A percentile compares a stretch with the other conserved stretches of the same genome.
These are phyloP conservation scores for Eragrostis nindensis DNA, from an alignment of 176 grass and related monocot species.

Conservation along the genomic window DNA sequence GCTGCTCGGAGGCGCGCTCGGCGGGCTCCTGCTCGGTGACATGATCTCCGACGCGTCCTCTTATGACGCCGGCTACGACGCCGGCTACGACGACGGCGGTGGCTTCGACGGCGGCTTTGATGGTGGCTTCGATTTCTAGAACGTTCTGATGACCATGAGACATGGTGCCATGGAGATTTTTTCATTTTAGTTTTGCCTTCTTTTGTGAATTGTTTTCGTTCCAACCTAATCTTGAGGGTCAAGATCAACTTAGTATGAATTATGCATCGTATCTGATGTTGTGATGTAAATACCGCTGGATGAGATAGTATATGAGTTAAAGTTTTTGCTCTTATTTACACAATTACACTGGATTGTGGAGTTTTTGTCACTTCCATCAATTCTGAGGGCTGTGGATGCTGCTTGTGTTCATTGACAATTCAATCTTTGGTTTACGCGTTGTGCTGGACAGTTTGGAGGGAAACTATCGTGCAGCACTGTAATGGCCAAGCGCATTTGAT, in stretches of 20 bases:
- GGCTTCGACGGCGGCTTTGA: slow-evolving; percentile 76
- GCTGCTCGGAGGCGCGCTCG: slow-evolving; percentile 67
- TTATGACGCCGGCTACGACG: slow-evolving; percentile 60
- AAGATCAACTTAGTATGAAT: too few relatives aligned
- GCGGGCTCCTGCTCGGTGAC: slow-evolving; percentile 73
- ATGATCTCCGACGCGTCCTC: slow-evolving; percentile 43
- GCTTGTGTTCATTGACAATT: too few relatives aligned
- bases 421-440: too few relatives aligned
- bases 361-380: neutral
- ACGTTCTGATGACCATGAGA: neutral
- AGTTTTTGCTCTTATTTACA: neutral
- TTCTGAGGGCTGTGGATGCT: too few relatives aligned
- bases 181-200: neutral
- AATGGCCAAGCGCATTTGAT: neutral
- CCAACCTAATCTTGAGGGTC: neutral
- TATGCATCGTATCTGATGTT: neutral
- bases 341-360: neutral
- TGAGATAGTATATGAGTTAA: neutral
- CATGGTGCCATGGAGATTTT: neutral
- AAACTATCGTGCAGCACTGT: neutral
- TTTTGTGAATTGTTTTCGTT: slow-evolving; percentile 10
- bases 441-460: too few relatives aligned
- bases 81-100: slow-evolving; percentile 60
- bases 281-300: slow-evolving; percentile 38
- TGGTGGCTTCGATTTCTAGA: slow-evolving; percentile 79